Evolutionary conservation across 306 rosid genomes (phyloP), one percentile per base, ranked within the genome.

Genomic region (Quercus agrifolia): DNA sequence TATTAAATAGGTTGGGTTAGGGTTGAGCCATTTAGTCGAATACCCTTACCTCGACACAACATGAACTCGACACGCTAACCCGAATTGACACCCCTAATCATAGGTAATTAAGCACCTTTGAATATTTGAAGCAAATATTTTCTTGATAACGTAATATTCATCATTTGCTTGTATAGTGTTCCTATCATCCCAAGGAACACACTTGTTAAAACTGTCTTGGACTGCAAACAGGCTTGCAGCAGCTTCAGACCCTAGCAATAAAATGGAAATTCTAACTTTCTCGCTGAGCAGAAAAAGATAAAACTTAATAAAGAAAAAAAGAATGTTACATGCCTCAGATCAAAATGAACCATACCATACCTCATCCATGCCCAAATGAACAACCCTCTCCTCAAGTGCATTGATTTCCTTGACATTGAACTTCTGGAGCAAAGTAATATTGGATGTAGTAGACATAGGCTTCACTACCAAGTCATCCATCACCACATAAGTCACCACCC

Each of bases 401-500:
- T 74, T 61, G 25, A 83, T 7, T 0, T 79, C 85, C 31, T 73
- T 75, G 31, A 89, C n/a, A 17, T 80, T 73, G 51, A 82, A 89
- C 33, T 86, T 74, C n/a, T 64, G 78, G 0, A 89, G 77, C 15
- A 82, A 0, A 0, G 88, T 41, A 1, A 86, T 75, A 13, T 73
- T 19, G 0, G 92, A 86, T 21, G 83, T 77, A 21, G 57, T 67
- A 21, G 89, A 85, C 87, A 83, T 75, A 2, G 80, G 84, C 17
- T 9, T 25, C n/a, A 85, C 71, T 0, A 57, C 66, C 11, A 88
- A 70, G 56, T 88, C 89, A 77, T 88, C 88, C 83, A 72, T 88
- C 18, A 83, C 85, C 81, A 80, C 84, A 49, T 83, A 86, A 1
- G 87, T 85, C 4, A 79, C 80, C 0, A 83, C 70, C 6, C 69